These are phyloP conservation scores for Sanghuangporus baumii DNA, from an alignment of 1,284 basidiomycete genomes.

Conservation along the genomic window DNA sequence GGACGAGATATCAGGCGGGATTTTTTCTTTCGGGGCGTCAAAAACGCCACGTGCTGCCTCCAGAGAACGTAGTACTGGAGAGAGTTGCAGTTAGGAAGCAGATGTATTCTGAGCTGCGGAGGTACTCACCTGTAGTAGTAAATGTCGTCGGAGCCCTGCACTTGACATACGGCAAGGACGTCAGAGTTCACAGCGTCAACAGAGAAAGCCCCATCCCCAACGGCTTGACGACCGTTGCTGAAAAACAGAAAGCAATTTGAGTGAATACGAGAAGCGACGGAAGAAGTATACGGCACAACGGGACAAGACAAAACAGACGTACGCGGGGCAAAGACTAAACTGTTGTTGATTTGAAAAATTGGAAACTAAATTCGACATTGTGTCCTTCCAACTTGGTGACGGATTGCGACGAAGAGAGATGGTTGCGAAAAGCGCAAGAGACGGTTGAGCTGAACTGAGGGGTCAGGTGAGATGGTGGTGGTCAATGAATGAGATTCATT, in stretches of 20 bases:
- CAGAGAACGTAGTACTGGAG: slow-evolving; percentile 19
- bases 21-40: slow-evolving; percentile 82
- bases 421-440: background rate
- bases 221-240: slow-evolving; percentile 89
- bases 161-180: slow-evolving; percentile 77
- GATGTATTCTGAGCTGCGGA: slow-evolving; percentile 60
- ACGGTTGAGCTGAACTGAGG: background rate
- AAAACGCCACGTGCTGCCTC: slow-evolving; percentile 66
- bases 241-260: slow-evolving; percentile 14
- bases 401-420: background rate
- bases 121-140: slow-evolving; percentile 66
- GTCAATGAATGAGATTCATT: background rate
- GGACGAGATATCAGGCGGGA: slow-evolving; percentile 68
- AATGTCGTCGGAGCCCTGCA: slow-evolving; percentile 71
- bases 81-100: background rate
- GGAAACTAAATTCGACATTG: slow-evolving; percentile 62
- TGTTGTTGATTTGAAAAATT: slow-evolving; percentile 66
- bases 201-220: slow-evolving; percentile 87
- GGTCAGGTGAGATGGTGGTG: slow-evolving; percentile 1
- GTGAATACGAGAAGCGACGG: slow-evolving; percentile 3
- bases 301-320: slow-evolving; percentile 36
- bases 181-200: slow-evolving; percentile 65
- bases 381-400: slow-evolving; percentile 68
- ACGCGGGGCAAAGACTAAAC: slow-evolving; percentile 90
- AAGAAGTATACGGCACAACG: slow-evolving; percentile 25